These are phyloP conservation scores for Aspergillus pseudoglaucus DNA, from an alignment of 2,329 filamentous ascomycete genomes.

Conservation along the genomic window DNA sequence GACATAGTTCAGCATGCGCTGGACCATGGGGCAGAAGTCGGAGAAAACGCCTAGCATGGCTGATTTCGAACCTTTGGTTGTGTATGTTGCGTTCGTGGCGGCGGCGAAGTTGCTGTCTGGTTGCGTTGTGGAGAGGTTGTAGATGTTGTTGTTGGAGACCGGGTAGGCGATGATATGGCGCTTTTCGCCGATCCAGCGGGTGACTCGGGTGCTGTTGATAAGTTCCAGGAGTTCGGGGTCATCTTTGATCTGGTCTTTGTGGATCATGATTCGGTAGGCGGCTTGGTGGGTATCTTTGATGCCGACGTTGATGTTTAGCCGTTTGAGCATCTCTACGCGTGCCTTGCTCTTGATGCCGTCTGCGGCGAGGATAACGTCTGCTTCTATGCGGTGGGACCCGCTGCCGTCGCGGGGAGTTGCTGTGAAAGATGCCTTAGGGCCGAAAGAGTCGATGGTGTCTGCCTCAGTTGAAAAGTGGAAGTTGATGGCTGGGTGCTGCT, in stretches of 20 bases:
- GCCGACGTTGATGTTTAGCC: slow-evolving; percentile 29
- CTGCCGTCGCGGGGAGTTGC: slow-evolving; percentile 50
- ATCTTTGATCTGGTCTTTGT: slow-evolving; percentile 36
- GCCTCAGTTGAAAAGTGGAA: slow-evolving; percentile 61
- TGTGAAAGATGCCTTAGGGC: slow-evolving; percentile 53
- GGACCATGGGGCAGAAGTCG: slow-evolving; percentile 55
- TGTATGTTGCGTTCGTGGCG: slow-evolving; percentile 54
- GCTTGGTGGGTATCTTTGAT: slow-evolving; percentile 45
- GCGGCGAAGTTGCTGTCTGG: slow-evolving; percentile 54
- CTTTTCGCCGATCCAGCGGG: slow-evolving; percentile 58
- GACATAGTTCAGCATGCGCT: slow-evolving; percentile 54
- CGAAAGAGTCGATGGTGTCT: slow-evolving; percentile 51
- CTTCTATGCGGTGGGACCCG: slow-evolving; percentile 44
- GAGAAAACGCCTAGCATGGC: slow-evolving; percentile 54
- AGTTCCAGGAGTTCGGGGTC: slow-evolving; percentile 50
- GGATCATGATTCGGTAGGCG: slow-evolving; percentile 49
- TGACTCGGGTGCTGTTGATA: slow-evolving; percentile 51
- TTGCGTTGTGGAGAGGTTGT: slow-evolving; percentile 59
- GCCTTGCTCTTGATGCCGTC: slow-evolving; percentile 49
- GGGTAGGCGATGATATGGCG: slow-evolving; percentile 62
- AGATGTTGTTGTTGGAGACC: slow-evolving; percentile 56
- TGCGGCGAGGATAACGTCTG: slow-evolving; percentile 46
- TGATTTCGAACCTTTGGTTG: slow-evolving; percentile 53
- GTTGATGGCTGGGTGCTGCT: slow-evolving; percentile 53
- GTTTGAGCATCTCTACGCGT: slow-evolving; percentile 35